Conservation (phyloP, 352 stramenopile species). For the Phytophthora citrophthora region DNA sequence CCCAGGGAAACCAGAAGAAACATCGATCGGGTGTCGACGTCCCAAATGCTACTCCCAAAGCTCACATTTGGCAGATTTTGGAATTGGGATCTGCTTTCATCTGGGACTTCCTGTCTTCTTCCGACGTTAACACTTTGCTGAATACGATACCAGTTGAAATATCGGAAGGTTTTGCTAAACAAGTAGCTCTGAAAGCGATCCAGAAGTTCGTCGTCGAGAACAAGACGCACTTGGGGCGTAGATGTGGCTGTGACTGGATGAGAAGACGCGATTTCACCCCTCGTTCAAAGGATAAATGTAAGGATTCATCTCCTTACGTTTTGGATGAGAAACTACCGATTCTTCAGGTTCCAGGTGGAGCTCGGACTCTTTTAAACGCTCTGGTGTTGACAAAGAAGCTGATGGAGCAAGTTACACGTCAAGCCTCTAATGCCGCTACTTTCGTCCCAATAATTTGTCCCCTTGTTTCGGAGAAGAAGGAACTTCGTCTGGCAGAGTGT, state of each 20-base stretch:
- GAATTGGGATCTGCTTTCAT: background rate
- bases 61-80: no score
- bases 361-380: conserved; percentile 1
- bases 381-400: conserved; percentile 1
- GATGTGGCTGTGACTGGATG: background rate
- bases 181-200: background rate
- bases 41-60: no score
- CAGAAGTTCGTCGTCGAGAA: background rate
- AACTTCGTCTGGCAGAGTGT: background rate
- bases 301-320: background rate
- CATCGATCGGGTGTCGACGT: no score
- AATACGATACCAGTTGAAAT: background rate
- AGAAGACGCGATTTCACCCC: background rate
- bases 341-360: background rate
- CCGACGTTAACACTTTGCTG: background rate
- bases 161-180: background rate
- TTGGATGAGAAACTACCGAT: background rate
- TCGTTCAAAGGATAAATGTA: background rate
- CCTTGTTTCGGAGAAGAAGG: conserved; percentile 3
- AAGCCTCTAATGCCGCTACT: background rate
- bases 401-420: background rate
- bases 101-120: background rate
- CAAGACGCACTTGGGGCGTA: background rate
- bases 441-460: conserved; percentile 1
- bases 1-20: no score